A percentile compares a stretch with the other conserved stretches of the same genome.
Evolutionary conservation across 2,329 filamentous ascomycete species (phyloP).

Genomic region (Fusarium tjaetaba): DNA sequence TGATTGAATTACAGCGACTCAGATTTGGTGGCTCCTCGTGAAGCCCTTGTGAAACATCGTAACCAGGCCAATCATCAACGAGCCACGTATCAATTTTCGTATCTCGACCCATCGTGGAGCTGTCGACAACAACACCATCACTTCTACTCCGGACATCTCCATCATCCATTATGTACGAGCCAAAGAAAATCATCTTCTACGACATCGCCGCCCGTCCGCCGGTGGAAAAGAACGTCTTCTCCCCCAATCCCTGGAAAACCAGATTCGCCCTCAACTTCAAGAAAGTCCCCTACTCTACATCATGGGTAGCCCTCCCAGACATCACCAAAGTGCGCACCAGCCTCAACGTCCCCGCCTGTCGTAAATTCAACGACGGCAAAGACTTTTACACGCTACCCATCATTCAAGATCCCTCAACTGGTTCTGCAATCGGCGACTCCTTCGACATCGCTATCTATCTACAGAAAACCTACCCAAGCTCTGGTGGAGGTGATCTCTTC

Average conservation of each 20-base stretch:
- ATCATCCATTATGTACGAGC: not conserved
- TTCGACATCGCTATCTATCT: conserved; percentile 73
- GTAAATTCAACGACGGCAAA: conserved; percentile 64
- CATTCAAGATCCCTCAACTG: conserved; percentile 57
- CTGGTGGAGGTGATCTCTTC: conserved; percentile 60
- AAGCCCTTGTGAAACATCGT: not conserved
- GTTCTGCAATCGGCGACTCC: conserved; percentile 64
- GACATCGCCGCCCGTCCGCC: conserved; percentile 54
- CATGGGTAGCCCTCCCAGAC: conserved; percentile 64
- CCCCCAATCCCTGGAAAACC: conserved; percentile 49
- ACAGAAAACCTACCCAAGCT: conserved; percentile 59
- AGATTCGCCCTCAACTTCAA: conserved; percentile 57
- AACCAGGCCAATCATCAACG: not conserved
- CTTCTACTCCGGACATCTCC: rapidly evolving
- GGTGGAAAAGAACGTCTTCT: conserved; percentile 32
- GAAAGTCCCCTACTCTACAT: conserved; percentile 46
- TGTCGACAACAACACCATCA: too few relatives aligned
- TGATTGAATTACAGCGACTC: rapidly evolving
- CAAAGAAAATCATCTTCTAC: conserved; percentile 49
- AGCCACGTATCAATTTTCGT: not conserved
- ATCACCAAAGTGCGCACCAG: conserved; percentile 58
- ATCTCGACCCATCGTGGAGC: not conserved
- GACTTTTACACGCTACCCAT: conserved; percentile 71
- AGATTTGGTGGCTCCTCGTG: rapidly evolving
- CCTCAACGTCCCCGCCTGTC: conserved; percentile 59